Evolutionary conservation across 768 basidiomycete genomes (phyloP), one percentile per base, ranked within the genome.

Genomic region (Auricularia sp.): DNA sequence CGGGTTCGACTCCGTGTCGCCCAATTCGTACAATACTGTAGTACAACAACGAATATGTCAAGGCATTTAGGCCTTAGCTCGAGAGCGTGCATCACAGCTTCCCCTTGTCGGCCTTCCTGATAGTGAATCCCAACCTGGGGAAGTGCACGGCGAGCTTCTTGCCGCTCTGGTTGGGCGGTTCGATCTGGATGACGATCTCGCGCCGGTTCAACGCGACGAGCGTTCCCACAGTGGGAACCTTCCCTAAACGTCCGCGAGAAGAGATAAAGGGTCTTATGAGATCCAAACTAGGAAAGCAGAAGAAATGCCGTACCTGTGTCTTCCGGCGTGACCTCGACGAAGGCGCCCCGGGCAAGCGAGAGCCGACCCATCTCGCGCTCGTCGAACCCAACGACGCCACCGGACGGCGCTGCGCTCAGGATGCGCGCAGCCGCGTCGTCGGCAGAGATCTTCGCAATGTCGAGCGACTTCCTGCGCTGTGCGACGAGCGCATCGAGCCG

Each of bases 401-500:
- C 72, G 69, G 62, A 75, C 76, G 8, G 79, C 72, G 72, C n/a
- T 0, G 79, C 74, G 0, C 77, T 71, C 11, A 71, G 61, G 65
- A 85, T 81, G 34, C 71, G 54, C 11, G 75, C 71, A 6, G 80
- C 82, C 42, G 83, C 84, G 29, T 76, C 76, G 29, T 71, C 70
- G 1, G 80, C 83, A 2, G 70, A 70, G 29, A 84, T 70, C 34
- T 66, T 71, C 18, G 68, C 67, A 33, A 73, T 70, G 1, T 67
- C 64, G n/a, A 67, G 64, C 44, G 70, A 71, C 21, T 71, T 69
- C 61, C 73, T 68, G 63, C 72, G 73, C 63, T 74, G 63, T 35
- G 73, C 69, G 4, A 84, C 67, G 61, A 76, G 70, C 14, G 70
- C 72, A 18, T 77, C 73, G 54, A 83, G 54, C 11, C 80, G 77